Conservation (phyloP, 305 asterid genomes). For the Fraxinus velutina region DNA sequence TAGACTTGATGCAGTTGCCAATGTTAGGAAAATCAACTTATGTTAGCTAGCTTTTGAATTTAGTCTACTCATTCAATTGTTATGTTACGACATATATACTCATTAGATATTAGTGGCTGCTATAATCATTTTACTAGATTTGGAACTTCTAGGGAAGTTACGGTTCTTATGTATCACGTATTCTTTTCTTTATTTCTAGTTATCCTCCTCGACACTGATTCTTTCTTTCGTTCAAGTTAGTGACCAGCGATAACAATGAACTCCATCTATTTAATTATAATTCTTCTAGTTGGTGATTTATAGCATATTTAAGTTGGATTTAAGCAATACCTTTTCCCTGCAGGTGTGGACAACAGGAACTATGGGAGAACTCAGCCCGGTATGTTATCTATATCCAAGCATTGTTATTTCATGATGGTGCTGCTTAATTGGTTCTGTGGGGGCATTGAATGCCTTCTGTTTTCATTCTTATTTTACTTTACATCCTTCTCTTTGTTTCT, state of each 20-base stretch:
- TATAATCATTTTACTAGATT: background rate
- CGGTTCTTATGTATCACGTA: background rate
- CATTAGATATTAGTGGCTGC: background rate
- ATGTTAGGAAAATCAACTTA: background rate
- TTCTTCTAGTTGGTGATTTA: background rate
- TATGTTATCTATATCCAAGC: conserved; percentile 18
- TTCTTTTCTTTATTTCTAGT: background rate
- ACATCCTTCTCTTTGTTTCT: background rate
- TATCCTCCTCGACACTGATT: background rate
- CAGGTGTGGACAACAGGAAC: conserved; percentile 93
- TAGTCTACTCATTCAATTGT: background rate
- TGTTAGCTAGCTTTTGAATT: background rate
- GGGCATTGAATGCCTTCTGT: background rate
- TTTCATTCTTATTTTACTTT: background rate
- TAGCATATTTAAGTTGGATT: conserved; percentile 1
- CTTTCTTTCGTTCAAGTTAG: background rate
- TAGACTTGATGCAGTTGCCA: background rate
- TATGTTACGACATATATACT: background rate
- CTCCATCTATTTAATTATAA: background rate
- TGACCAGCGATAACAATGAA: background rate
- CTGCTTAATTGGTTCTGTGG: background rate
- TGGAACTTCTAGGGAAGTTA: background rate
- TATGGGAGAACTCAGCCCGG: conserved; percentile 89
- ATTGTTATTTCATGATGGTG: conserved; percentile 2
- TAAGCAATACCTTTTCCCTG: conserved; percentile 20